A percentile compares a stretch with the other conserved stretches of the same genome.
Conservation (phyloP, 2,329 filamentous ascomycete species). For the Volutella citrinella region DNA sequence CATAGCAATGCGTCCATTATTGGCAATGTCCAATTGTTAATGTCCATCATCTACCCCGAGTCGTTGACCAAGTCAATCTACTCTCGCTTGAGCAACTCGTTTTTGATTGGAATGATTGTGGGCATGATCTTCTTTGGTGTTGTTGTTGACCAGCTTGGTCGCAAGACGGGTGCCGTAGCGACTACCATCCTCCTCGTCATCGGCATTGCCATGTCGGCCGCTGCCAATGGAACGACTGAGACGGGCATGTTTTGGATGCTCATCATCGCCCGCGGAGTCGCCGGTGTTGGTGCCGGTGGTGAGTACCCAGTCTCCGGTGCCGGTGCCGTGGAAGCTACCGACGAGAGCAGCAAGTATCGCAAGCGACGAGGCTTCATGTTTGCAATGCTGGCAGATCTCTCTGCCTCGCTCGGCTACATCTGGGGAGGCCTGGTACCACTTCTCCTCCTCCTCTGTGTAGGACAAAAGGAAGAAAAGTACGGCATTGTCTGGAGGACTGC, state of each 20-base stretch:
- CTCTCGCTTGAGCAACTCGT: conserved; percentile 52
- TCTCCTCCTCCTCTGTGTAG: conserved; percentile 47
- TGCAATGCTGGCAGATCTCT: conserved; percentile 51
- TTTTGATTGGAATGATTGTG: conserved; percentile 53
- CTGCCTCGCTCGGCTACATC: conserved; percentile 48
- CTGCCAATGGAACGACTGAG: conserved; percentile 35
- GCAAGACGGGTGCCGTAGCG: conserved; percentile 44
- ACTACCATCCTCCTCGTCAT: conserved; percentile 46
- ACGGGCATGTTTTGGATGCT: conserved; percentile 50
- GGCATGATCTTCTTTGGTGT: conserved; percentile 54
- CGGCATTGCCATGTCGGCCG: conserved; percentile 45
- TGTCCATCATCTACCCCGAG: conserved; percentile 40
- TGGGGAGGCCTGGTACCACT: conserved; percentile 48
- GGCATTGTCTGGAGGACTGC: conserved; percentile 48
- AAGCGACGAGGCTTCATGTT: conserved; percentile 54
- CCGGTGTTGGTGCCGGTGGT: conserved; percentile 42
- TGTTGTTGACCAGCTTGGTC: conserved; percentile 47
- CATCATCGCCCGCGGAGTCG: conserved; percentile 38
- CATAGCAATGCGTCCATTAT: conserved; percentile 41
- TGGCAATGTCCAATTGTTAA: conserved; percentile 41
- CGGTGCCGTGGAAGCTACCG: conserved; percentile 51
- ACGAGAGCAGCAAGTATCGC: conserved; percentile 43
- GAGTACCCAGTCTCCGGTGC: conserved; percentile 52
- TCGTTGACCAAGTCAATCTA: conserved; percentile 42
- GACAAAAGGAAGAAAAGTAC: conserved; percentile 39